A percentile compares a stretch with the other conserved stretches of the same genome.
Evolutionary conservation across 495 filamentous ascomycete species (phyloP).

Genomic region (Tuber brumale): DNA sequence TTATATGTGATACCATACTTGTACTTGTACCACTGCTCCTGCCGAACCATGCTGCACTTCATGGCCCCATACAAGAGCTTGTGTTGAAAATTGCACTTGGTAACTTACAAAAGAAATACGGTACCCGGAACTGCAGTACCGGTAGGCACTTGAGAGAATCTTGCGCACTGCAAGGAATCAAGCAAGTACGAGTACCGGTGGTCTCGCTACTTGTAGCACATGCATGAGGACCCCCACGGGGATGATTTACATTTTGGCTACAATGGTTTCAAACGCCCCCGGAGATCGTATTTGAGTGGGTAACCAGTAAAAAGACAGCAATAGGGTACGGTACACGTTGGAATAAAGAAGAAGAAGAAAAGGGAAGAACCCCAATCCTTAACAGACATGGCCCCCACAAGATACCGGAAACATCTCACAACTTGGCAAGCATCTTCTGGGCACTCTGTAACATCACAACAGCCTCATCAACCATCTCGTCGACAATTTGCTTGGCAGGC

Average conservation of each 20-base stretch:
- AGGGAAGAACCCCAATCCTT: not conserved
- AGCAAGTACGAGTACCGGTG: not conserved
- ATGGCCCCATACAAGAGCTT: not conserved
- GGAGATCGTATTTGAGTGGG: not conserved
- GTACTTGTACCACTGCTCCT: not conserved
- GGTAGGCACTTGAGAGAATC: not conserved
- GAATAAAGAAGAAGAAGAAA: not conserved
- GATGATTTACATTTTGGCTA: not conserved
- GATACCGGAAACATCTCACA: constrained; percentile 10
- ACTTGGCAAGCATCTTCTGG: constrained; percentile 58
- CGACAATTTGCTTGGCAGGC: constrained; percentile 83
- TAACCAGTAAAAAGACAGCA: not conserved
- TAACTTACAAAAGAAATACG: not conserved
- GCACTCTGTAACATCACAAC: constrained; percentile 61
- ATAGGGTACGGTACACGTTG: not conserved
- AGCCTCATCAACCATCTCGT: constrained; percentile 87
- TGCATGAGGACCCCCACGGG: not conserved
- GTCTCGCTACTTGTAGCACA: not conserved
- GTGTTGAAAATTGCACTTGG: not conserved
- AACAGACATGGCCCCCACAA: not conserved
- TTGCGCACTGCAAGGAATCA: not conserved
- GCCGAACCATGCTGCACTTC: not conserved
- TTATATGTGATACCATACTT: not conserved
- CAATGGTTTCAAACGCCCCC: not conserved
- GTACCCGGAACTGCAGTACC: not conserved